phyloP scores from a whole-genome alignment of 2,329 filamentous ascomycete species.

The Diplodia intermedia region DNA sequence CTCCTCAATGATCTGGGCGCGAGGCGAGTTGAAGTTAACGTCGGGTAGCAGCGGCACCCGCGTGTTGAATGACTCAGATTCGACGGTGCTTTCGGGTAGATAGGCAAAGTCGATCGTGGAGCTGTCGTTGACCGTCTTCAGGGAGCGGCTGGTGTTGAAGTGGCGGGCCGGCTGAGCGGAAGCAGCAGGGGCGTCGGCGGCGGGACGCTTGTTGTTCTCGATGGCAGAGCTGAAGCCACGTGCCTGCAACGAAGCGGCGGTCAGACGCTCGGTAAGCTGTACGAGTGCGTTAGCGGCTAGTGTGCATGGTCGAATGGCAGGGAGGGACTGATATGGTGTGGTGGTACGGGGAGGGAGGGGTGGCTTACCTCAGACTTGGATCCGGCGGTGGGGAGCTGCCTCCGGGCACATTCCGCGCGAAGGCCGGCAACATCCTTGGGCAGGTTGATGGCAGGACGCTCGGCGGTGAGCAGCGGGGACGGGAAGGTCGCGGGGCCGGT shows the following conservation, averaged over 20 bases:
- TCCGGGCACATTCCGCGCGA: slow-evolving; percentile 58
- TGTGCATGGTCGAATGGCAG: not conserved
- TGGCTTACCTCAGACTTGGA: slow-evolving; percentile 58
- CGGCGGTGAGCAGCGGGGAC: slow-evolving; percentile 57
- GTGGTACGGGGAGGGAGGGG: slow-evolving; percentile 11
- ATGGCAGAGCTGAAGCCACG: slow-evolving; percentile 63
- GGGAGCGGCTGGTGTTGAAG: slow-evolving; percentile 67
- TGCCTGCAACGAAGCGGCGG: slow-evolving; percentile 58
- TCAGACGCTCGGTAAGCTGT: slow-evolving; percentile 60
- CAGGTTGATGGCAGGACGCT: slow-evolving; percentile 59
- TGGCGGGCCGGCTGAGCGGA: slow-evolving; percentile 53
- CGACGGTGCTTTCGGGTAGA: slow-evolving; percentile 61
- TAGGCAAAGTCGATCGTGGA: slow-evolving; percentile 70
- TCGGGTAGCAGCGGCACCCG: slow-evolving; percentile 59
- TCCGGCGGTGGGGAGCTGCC: slow-evolving; percentile 56
- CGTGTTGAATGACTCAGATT: slow-evolving; percentile 50
- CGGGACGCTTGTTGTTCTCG: slow-evolving; percentile 54
- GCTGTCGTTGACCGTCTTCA: slow-evolving; percentile 63
- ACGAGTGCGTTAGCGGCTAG: slow-evolving; percentile 27
- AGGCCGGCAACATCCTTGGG: slow-evolving; percentile 60
- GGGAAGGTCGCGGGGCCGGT: slow-evolving; percentile 65
- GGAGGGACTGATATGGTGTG: not conserved
- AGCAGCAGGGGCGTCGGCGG: slow-evolving; percentile 39
- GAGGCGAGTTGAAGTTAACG: slow-evolving; percentile 21
- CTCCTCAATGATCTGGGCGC: slow-evolving; percentile 19